Evolutionary conservation across 352 stramenopile genomes (phyloP), one percentile per base, ranked within the genome.

Genomic region (Globisporangium viniferum): DNA sequence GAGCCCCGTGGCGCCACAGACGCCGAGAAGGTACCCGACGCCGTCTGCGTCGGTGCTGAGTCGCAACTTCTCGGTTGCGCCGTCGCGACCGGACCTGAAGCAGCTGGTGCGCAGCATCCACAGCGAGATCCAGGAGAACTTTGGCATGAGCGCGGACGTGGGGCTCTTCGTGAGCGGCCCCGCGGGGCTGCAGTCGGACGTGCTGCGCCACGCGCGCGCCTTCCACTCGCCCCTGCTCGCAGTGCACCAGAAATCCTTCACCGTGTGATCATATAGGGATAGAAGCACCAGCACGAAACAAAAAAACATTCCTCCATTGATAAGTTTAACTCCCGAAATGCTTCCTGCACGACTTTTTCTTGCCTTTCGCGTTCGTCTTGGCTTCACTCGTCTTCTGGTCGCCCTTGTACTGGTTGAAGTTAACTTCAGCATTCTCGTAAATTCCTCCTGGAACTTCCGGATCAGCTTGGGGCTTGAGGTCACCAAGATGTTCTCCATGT

Each of bases 41-140:
- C 59, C 69, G 35, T 64, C 73, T 27, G 62, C 80, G 35, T 79
- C 74, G 1, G 51, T 74, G 36, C 71, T 84, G 31, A 55, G 63
- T 33, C 71, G 70, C 4, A 70, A 65, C 53, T 86, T 88, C 56
- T 54, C 74, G 24, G 67, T 88, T n/a, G n/a, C n/a, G n/a, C n/a
- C n/a, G 63, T 33, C 71, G 70, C 4, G 68, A 65, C 80, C 80
- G 14, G 76, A 88, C 12, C 70, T 86, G 22, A 44, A 51, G 33
- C 67, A 70, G 15, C 62, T 72, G 31, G 53, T 88, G 44, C 63
- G 60, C 46, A 59, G 69, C 7, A 71, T 84, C 35, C 78, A 86
- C 54, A 68, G 69, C 59, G 78, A 88, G 56, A 82, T 88, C 59
- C 74, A 76, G 15, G 76, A 88, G 61, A 77, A 78, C 56, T 88